Evolutionary conservation across 345 rosid genomes (phyloP).

Genomic region (Melaleuca alternifolia): DNA sequence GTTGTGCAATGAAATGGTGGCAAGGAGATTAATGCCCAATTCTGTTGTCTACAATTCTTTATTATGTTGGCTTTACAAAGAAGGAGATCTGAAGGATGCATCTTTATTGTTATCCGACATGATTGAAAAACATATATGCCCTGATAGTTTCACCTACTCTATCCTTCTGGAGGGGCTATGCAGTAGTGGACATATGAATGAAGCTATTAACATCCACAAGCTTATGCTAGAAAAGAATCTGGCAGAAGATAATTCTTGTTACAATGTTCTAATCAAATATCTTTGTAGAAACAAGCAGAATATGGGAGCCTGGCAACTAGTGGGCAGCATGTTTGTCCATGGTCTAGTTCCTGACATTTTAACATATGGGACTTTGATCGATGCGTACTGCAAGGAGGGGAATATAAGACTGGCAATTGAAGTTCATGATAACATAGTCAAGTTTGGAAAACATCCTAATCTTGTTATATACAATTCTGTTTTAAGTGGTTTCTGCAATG

Average conservation of each 20-base stretch:
- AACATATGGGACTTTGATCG: constrained; percentile 56
- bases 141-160: constrained; percentile 42
- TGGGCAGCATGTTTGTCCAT: constrained; percentile 42
- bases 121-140: constrained; percentile 22
- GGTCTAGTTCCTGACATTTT: constrained; percentile 40
- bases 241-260: constrained; percentile 32
- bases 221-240: constrained; percentile 32
- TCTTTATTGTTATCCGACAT: constrained; percentile 32
- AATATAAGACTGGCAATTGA: constrained; percentile 34
- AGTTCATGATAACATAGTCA: constrained; percentile 30
- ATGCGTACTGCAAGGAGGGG: constrained; percentile 52
- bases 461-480: constrained; percentile 42
- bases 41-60: constrained; percentile 43
- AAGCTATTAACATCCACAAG: constrained; percentile 40
- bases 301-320: constrained; percentile 30
- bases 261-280: constrained; percentile 46
- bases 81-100: constrained; percentile 44
- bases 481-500: constrained; percentile 50
- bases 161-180: constrained; percentile 39
- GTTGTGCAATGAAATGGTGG: constrained; percentile 54
- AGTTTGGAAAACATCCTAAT: constrained; percentile 25
- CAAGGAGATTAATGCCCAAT: constrained; percentile 44
- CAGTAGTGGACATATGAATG: constrained; percentile 21
- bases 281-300: constrained; percentile 26
- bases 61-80: constrained; percentile 46